Conservation (phyloP, 176 grass and related monocot genomes). For the Musa itinerans region DNA sequence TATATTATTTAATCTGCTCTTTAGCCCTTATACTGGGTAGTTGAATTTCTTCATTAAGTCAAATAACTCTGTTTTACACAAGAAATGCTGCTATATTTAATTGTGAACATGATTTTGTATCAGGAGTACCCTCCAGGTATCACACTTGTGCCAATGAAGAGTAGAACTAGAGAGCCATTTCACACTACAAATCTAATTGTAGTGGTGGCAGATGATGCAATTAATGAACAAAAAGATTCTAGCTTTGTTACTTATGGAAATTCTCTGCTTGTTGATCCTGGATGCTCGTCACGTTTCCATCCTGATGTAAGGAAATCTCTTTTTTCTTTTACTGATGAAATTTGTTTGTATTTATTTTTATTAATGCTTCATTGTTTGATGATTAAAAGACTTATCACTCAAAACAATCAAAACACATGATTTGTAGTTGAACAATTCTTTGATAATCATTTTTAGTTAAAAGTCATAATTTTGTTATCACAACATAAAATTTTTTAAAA, state of each 20-base stretch:
- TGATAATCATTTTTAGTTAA: too few relatives aligned
- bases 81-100: not conserved
- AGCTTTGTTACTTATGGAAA: slow-evolving; percentile 41
- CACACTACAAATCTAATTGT: slow-evolving; percentile 81
- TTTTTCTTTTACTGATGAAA: not conserved
- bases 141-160: slow-evolving; percentile 87
- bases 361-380: not conserved
- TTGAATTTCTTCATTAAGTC: not conserved
- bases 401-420: too few relatives aligned
- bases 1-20: too few relatives aligned
- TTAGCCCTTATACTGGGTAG: not conserved
- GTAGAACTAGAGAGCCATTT: slow-evolving; percentile 65
- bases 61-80: not conserved
- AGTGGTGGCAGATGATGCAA: slow-evolving; percentile 26
- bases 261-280: slow-evolving; percentile 82
- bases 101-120: not conserved
- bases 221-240: slow-evolving; percentile 19
- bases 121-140: slow-evolving; percentile 95
- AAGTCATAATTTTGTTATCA: too few relatives aligned
- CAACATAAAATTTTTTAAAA: too few relatives aligned
- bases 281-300: slow-evolving; percentile 66
- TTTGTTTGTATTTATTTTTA: not conserved
- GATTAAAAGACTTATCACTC: not conserved
- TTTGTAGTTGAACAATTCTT: too few relatives aligned
- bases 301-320: slow-evolving; percentile 35